These are phyloP conservation scores for Solioccasus polychromus DNA, from an alignment of 768 basidiomycete species.

Conservation along the genomic window DNA sequence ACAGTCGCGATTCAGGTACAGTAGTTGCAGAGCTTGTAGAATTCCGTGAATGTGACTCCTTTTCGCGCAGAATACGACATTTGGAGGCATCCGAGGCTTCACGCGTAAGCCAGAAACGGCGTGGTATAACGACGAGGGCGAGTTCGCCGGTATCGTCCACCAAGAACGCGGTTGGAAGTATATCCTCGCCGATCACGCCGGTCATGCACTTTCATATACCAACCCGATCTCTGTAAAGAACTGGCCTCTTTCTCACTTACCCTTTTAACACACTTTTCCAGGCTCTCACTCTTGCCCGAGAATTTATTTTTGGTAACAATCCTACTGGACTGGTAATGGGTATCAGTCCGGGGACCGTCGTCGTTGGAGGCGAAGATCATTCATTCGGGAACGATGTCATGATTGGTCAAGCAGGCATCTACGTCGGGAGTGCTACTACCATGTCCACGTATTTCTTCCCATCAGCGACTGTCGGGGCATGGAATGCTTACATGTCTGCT, in stretches of 20 bases:
- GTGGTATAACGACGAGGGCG: slow-evolving; percentile 56
- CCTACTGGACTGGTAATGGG: slow-evolving; percentile 53
- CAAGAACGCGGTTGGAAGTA: slow-evolving; percentile 64
- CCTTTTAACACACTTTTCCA: slow-evolving; percentile 19
- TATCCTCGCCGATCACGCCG: slow-evolving; percentile 35
- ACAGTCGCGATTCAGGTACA: slow-evolving; percentile 54
- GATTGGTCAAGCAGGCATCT: slow-evolving; percentile 53
- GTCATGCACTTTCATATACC: slow-evolving; percentile 35
- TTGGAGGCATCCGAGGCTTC: slow-evolving; percentile 75
- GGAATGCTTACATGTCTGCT: slow-evolving; percentile 51
- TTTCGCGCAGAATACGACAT: slow-evolving; percentile 60
- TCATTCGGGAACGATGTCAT: slow-evolving; percentile 45
- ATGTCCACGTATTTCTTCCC: slow-evolving; percentile 54
- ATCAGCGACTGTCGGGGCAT: slow-evolving; percentile 52
- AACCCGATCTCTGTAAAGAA: slow-evolving; percentile 46
- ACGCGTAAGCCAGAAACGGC: slow-evolving; percentile 63
- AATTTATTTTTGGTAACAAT: slow-evolving; percentile 68
- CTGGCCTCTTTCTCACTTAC: not conserved
- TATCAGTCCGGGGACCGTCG: slow-evolving; percentile 20
- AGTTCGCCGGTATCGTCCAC: slow-evolving; percentile 65
- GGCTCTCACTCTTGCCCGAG: slow-evolving; percentile 59
- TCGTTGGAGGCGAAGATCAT: slow-evolving; percentile 49
- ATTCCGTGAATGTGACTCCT: not conserved
- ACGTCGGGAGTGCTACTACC: slow-evolving; percentile 46
- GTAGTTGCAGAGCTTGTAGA: not conserved